phyloP scores from a whole-genome alignment of 2,329 filamentous ascomycete species.

The Colletotrichum coccodes region DNA sequence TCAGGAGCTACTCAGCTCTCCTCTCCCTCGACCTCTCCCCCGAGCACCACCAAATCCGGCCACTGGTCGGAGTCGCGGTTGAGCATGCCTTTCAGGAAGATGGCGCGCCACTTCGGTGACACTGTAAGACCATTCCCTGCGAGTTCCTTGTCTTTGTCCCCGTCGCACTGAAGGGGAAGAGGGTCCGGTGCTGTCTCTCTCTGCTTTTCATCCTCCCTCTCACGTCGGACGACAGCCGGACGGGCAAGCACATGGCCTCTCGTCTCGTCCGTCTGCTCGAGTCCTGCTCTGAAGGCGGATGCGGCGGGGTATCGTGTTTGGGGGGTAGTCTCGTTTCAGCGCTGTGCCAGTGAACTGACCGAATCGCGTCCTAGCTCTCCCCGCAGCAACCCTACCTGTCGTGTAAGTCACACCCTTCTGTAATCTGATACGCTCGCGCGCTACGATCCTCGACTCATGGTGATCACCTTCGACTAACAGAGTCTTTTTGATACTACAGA shows the following conservation, averaged over 20 bases:
- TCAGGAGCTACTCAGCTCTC: neutral
- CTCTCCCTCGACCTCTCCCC: conserved; percentile 8
- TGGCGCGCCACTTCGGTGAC: conserved; percentile 60
- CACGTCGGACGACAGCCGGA: conserved; percentile 8
- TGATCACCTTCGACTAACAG: conserved; percentile 2
- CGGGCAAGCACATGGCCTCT: neutral
- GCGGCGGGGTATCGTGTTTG: conserved; percentile 7
- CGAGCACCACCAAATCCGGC: conserved; percentile 22
- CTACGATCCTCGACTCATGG: neutral
- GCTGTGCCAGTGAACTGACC: conserved; percentile 32
- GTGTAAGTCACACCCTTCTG: conserved; percentile 48
- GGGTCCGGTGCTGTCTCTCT: neutral
- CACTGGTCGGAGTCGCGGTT: conserved; percentile 32
- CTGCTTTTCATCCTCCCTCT: neutral
- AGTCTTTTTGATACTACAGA: conserved; percentile 36
- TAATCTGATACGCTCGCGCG: neutral
- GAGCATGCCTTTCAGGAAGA: conserved; percentile 44
- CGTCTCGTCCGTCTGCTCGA: neutral
- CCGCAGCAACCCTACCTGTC: conserved; percentile 55
- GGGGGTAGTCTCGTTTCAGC: conserved; percentile 16
- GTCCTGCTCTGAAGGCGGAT: neutral
- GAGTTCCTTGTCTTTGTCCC: neutral
- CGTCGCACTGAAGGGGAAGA: neutral
- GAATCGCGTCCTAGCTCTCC: conserved; percentile 40
- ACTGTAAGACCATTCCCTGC: conserved; percentile 47